Conservation (phyloP, 192 early-diverging fungal genomes). For the Jimgerdemannia flammicorona region DNA sequence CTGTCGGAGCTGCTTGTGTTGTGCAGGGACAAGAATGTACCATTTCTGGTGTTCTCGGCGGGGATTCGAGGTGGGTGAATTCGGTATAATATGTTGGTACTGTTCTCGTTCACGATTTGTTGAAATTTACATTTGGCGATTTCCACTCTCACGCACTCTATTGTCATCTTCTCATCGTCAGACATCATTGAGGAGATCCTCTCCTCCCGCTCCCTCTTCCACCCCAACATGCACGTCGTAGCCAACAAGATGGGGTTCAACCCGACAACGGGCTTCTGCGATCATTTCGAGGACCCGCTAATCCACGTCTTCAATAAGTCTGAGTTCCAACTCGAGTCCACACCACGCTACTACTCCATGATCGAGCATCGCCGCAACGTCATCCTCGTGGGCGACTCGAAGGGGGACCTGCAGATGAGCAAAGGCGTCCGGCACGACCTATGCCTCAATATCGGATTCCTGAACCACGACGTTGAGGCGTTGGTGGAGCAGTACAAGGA, state of each 20-base stretch:
- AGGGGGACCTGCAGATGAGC: conserved; percentile 69
- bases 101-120: too few relatives aligned
- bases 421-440: conserved; percentile 52
- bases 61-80: conserved; percentile 41
- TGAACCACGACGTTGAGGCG: conserved; percentile 61
- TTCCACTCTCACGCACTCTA: too few relatives aligned
- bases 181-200: conserved; percentile 63
- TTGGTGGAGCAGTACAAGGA: conserved; percentile 45
- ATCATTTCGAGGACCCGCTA: conserved; percentile 58
- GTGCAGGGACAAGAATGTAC: conserved; percentile 33
- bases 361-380: conserved; percentile 52
- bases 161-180: conserved; percentile 2
- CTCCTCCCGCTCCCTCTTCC: conserved; percentile 29
- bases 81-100: neutral
- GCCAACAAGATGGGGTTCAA: conserved; percentile 71
- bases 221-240: conserved; percentile 61
- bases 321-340: conserved; percentile 48
- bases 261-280: conserved; percentile 40
- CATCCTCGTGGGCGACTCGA: conserved; percentile 67
- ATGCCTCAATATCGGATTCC: conserved; percentile 64
- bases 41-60: conserved; percentile 70
- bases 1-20: conserved; percentile 34
- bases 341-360: conserved; percentile 30
- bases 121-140: too few relatives aligned
- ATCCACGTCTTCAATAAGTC: conserved; percentile 75